Percentiles rank a stretch among this genome's conserved stretches.
These are phyloP conservation scores for Suillus plorans DNA, from an alignment of 768 basidiomycete species.

Conservation along the genomic window DNA sequence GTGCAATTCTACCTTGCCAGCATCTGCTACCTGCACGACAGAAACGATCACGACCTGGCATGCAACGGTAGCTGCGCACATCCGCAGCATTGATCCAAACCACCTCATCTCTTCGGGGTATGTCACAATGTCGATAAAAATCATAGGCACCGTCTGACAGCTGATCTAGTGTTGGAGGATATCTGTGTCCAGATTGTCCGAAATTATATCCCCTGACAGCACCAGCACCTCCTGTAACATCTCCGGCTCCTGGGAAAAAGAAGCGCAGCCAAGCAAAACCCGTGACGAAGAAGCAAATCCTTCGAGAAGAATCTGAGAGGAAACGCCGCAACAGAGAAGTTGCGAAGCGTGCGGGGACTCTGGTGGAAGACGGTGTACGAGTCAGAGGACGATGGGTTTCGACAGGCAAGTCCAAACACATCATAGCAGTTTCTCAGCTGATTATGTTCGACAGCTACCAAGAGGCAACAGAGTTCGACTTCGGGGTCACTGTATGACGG, in stretches of 20 bases:
- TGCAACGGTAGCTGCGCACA: conserved; percentile 41
- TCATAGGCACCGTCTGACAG: conserved; percentile 18
- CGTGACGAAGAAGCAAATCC: conserved; percentile 45
- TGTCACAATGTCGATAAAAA: conserved; percentile 16
- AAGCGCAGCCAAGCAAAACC: conserved; percentile 35
- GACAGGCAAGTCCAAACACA: conserved; percentile 38
- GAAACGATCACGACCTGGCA: conserved; percentile 60
- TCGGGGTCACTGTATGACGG: conserved; percentile 59
- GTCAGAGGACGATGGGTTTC: conserved; percentile 63
- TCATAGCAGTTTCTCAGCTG: conserved; percentile 8
- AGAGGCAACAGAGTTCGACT: conserved; percentile 42
- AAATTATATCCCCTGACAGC: conserved; percentile 48
- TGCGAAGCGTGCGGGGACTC: conserved; percentile 33
- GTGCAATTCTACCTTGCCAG: conserved; percentile 55
- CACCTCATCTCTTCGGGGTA: conserved; percentile 67
- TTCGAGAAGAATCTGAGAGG: conserved; percentile 48
- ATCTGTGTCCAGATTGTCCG: conserved; percentile 53
- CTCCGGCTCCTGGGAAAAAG: conserved; percentile 39
- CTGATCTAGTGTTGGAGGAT: conserved; percentile 46
- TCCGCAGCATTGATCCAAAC: conserved; percentile 53
- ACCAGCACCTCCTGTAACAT: conserved; percentile 40
- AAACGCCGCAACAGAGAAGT: conserved; percentile 44
- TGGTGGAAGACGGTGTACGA: conserved; percentile 39
- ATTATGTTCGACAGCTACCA: conserved; percentile 37
- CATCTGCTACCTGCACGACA: conserved; percentile 44